Evolutionary conservation across 257 asterid genomes (phyloP).

Genomic region (Asclepias syriaca): DNA sequence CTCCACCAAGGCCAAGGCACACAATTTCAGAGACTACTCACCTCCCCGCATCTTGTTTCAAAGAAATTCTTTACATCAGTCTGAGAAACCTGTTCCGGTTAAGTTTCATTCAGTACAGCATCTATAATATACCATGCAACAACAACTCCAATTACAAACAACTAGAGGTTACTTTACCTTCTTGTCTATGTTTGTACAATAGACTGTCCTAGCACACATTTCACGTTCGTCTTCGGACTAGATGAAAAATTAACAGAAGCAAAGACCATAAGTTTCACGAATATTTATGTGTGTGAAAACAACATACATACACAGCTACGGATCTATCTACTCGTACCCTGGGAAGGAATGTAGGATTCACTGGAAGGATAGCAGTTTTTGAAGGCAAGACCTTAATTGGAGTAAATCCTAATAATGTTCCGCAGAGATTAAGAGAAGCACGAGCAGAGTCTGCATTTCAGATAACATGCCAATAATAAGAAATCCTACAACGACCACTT

Average conservation of each 20-base stretch:
- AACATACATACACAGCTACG: too few relatives aligned
- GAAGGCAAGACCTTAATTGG: conserved; percentile 89
- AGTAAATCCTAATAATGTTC: conserved; percentile 70
- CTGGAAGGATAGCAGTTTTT: conserved; percentile 95
- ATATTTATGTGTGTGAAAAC: neutral
- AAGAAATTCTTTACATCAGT: conserved; percentile 81
- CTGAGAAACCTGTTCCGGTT: conserved; percentile 55
- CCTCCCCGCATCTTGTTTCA: conserved; percentile 55
- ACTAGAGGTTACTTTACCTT: conserved; percentile 42
- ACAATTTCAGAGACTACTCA: conserved; percentile 1
- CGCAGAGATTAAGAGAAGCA: conserved; percentile 62
- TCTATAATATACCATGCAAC: neutral
- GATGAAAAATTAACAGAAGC: neutral
- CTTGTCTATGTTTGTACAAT: conserved; percentile 92
- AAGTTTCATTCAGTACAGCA: conserved; percentile 4
- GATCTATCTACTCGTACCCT: conserved; percentile 41
- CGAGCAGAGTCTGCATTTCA: conserved; percentile 67
- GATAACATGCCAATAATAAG: neutral
- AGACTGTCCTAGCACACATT: conserved; percentile 97
- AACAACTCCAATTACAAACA: neutral
- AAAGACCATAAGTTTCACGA: conserved; percentile 5
- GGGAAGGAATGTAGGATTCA: conserved; percentile 93
- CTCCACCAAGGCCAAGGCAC: conserved; percentile 8
- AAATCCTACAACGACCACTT: conserved; percentile 6
- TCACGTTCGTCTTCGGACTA: conserved; percentile 96